A percentile compares a stretch with the other conserved stretches of the same genome.
phyloP scores from a whole-genome alignment of 257 asterid genomes.

The Rauvolfia tetraphylla region DNA sequence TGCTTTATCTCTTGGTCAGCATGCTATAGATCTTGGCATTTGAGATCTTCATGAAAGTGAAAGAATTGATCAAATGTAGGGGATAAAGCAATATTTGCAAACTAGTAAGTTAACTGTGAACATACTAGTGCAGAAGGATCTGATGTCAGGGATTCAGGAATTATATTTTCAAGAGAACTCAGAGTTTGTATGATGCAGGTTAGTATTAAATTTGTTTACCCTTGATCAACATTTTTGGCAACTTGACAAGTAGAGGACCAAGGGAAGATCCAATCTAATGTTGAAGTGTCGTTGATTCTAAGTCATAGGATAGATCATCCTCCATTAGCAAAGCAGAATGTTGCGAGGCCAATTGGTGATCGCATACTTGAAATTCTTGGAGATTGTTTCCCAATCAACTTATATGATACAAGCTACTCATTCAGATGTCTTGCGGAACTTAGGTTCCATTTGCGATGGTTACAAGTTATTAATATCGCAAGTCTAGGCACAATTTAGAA shows the following conservation, averaged over 20 bases:
- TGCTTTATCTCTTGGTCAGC: slow-evolving; percentile 4
- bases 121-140: not conserved
- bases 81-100: not conserved
- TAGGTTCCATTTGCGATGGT: not conserved
- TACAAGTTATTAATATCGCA: not conserved
- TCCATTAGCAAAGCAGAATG: not conserved
- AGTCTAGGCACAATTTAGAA: not conserved
- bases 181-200: not conserved
- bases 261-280: not conserved
- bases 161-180: not conserved
- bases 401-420: not conserved
- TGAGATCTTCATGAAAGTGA: not conserved
- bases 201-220: not conserved
- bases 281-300: not conserved
- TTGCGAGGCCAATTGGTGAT: too few species aligned
- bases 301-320: not conserved
- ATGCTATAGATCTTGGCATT: slow-evolving; percentile 2
- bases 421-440: not conserved
- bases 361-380: not conserved
- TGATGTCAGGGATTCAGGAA: not conserved
- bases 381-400: not conserved
- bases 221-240: not conserved
- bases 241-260: not conserved
- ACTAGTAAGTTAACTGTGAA: not conserved
- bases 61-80: not conserved